Evolutionary conservation across 1,284 basidiomycete species (phyloP).

Genomic region (Porodaedalea pini): DNA sequence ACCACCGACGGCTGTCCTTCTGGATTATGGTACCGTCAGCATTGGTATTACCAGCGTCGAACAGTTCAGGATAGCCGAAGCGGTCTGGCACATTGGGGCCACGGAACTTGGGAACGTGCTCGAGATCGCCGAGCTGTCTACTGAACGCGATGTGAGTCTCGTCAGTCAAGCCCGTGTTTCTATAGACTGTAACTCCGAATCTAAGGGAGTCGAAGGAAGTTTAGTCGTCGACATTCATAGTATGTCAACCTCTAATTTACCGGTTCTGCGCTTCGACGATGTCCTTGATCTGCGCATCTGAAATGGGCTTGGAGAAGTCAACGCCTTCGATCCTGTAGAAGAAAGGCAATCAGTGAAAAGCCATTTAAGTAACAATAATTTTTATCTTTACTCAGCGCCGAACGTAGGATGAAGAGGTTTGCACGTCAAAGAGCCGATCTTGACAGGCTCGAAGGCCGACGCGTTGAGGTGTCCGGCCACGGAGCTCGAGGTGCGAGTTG

Average conservation of each 20-base stretch:
- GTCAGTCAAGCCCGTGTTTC: slow-evolving; percentile 27
- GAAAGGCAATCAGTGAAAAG: background rate
- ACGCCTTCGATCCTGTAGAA: slow-evolving; percentile 22
- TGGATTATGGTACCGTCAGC: slow-evolving; percentile 21
- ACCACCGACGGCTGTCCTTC: slow-evolving; percentile 22
- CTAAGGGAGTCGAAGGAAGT: slow-evolving; percentile 5
- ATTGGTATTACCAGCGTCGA: slow-evolving; percentile 26
- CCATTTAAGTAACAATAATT: background rate
- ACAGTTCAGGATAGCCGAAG: slow-evolving; percentile 25
- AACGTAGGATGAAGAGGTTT: slow-evolving; percentile 25
- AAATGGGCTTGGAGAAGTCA: slow-evolving; percentile 24
- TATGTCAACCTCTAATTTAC: slow-evolving; percentile 2
- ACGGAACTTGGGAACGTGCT: slow-evolving; percentile 24
- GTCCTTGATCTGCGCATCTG: slow-evolving; percentile 17
- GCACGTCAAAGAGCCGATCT: slow-evolving; percentile 24
- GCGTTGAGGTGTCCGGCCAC: background rate
- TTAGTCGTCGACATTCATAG: background rate
- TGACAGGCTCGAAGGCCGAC: slow-evolving; percentile 4
- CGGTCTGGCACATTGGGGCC: slow-evolving; percentile 22
- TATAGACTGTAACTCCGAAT: slow-evolving; percentile 29
- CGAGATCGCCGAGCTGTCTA: slow-evolving; percentile 25
- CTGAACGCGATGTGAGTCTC: slow-evolving; percentile 26
- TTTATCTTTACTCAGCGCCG: slow-evolving; percentile 22
- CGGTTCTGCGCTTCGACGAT: slow-evolving; percentile 20
- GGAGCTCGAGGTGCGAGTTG: background rate